phyloP scores from a whole-genome alignment of 1,284 basidiomycete species.

The Polyporus tsugae region DNA sequence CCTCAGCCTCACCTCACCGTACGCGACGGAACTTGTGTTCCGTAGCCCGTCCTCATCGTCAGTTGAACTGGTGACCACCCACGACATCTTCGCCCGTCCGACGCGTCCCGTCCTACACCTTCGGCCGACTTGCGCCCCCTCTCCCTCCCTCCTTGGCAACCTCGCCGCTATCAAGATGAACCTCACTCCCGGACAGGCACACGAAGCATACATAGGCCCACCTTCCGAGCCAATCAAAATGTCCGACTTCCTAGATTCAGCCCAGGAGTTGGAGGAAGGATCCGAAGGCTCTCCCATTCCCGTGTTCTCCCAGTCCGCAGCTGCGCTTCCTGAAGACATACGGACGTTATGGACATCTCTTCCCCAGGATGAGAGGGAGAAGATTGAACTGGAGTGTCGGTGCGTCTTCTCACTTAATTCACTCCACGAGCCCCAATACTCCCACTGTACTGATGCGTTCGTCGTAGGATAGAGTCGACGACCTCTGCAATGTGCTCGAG shows the following conservation, averaged over 20 bases:
- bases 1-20: not conserved
- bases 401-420: slow-evolving; percentile 28
- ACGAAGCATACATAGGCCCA: slow-evolving; percentile 46
- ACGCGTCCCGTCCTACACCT: not conserved
- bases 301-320: slow-evolving; percentile 24
- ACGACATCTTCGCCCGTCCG: not conserved
- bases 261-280: slow-evolving; percentile 29
- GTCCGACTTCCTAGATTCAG: slow-evolving; percentile 37
- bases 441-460: slow-evolving; percentile 5
- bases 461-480: slow-evolving; percentile 55
- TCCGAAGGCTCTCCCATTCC: slow-evolving; percentile 20
- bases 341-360: slow-evolving; percentile 29
- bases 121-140: not conserved
- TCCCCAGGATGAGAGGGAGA: slow-evolving; percentile 29
- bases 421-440: not conserved
- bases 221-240: slow-evolving; percentile 41
- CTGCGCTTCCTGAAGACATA: slow-evolving; percentile 19
- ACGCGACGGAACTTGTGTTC: slow-evolving; percentile 8
- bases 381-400: slow-evolving; percentile 43
- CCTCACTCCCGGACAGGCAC: slow-evolving; percentile 38
- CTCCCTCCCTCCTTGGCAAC: not conserved
- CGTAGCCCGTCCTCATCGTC: slow-evolving; percentile 1
- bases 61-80: not conserved
- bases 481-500: slow-evolving; percentile 56
- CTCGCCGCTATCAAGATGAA: slow-evolving; percentile 23